Evolutionary conservation across 176 grass and related monocot species (phyloP).

Genomic region (Aegilops tauschii): DNA sequence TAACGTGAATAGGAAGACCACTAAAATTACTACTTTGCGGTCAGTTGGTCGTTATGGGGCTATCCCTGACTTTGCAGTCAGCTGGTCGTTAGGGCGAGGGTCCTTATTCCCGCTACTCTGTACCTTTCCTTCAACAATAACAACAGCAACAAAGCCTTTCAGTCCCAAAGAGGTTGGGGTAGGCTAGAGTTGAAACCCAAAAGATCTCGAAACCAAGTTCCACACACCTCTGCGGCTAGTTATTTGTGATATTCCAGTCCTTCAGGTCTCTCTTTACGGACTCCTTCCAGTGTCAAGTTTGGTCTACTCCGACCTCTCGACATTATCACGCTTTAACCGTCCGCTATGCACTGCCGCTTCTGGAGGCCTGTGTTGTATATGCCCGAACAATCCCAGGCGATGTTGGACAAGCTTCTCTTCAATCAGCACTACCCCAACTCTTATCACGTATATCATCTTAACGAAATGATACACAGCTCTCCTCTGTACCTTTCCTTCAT

Average conservation of each 20-base stretch:
- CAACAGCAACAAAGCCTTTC: neutral
- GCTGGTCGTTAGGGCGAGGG: neutral
- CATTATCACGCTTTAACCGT: neutral
- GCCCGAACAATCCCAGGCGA: neutral
- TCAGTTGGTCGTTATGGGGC: neutral
- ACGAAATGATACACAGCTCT: neutral
- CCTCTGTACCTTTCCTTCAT: neutral
- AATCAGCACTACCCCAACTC: neutral
- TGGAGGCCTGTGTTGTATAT: neutral
- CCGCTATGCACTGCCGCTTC: neutral
- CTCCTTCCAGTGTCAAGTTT: neutral
- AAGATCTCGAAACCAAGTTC: neutral
- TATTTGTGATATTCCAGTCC: neutral
- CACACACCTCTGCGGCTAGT: neutral
- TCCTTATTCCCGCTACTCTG: neutral
- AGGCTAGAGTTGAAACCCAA: neutral
- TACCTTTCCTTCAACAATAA: neutral
- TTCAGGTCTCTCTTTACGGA: neutral
- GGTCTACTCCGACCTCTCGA: neutral
- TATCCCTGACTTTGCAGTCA: neutral
- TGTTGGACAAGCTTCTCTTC: neutral
- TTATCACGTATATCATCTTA: neutral
- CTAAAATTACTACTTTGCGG: neutral
- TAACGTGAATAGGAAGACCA: neutral
- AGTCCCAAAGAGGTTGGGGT: neutral